Conservation (phyloP, 352 stramenopile genomes). For the Pythium sukuiense region DNA sequence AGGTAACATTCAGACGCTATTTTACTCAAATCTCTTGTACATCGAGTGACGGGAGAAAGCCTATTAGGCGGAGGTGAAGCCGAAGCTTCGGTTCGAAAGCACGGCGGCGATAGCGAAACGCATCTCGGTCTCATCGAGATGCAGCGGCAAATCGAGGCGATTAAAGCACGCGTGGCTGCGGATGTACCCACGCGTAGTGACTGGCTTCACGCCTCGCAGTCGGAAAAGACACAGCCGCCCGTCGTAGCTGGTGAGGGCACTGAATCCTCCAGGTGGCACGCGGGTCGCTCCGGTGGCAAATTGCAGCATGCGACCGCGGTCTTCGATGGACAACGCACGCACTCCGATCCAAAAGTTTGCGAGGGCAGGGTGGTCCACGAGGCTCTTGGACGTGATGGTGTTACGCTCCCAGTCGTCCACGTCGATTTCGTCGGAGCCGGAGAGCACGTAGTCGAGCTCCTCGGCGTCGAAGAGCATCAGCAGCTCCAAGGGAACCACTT, state of each 20-base stretch:
- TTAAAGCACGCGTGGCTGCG: constrained; percentile 48
- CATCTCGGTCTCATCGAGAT: constrained; percentile 20
- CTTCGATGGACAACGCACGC: constrained; percentile 39
- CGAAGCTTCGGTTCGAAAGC: constrained; percentile 17
- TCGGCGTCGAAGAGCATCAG: constrained; percentile 94
- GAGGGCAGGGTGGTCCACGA: constrained; percentile 17
- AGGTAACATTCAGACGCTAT: background rate
- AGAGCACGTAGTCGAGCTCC: constrained; percentile 93
- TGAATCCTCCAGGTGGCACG: constrained; percentile 25
- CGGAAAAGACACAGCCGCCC: constrained; percentile 33
- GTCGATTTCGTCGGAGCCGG: constrained; percentile 89
- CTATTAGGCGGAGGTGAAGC: constrained; percentile 22
- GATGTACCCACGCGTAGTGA: constrained; percentile 33
- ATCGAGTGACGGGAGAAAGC: background rate
- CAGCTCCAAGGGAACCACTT: constrained; percentile 90
- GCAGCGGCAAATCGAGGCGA: constrained; percentile 88
- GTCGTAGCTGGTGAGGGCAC: constrained; percentile 28
- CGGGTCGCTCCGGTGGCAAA: constrained; percentile 31
- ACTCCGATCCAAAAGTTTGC: constrained; percentile 47
- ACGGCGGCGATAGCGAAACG: constrained; percentile 17
- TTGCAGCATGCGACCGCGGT: constrained; percentile 41
- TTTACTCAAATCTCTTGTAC: background rate
- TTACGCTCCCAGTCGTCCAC: constrained; percentile 91
- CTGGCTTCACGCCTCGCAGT: constrained; percentile 22
- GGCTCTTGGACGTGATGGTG: constrained; percentile 40